Evolutionary conservation across 345 rosid genomes (phyloP), one percentile per base, ranked within the genome.

Genomic region (Citrus glauca): DNA sequence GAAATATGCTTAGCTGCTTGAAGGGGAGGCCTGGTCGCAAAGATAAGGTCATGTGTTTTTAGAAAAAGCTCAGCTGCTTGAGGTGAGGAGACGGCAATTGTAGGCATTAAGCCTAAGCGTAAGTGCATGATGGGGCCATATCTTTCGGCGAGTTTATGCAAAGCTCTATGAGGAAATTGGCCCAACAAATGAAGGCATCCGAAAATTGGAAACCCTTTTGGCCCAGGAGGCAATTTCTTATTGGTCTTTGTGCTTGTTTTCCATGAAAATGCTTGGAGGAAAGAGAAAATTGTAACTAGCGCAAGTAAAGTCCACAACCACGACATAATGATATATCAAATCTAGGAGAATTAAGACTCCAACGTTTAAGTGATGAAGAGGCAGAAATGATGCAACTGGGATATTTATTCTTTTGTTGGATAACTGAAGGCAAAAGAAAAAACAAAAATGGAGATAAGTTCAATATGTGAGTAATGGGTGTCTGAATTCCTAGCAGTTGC

Each of bases 41-140:
- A 87, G 20, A 32, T 74, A 22, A 71, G 78, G 60, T 85, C 85
- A 7, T 81, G 77, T 4, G 84, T 87, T 66, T 79, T 85, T 22
- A 87, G 85, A 75, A 87, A 81, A 24, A 27, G 71, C 48, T 82
- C 79, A 6, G 86, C 87, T 11, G 78, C 81, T 32, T 74, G 63
- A 1, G 90, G 81, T 1, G 88, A 83, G 0, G 88, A 87, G 19
- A 83, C 82, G 1, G 80, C 77, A 27, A 85, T 64, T 16, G 79
- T 69, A 2, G 66, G 45, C 8, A 80, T 50, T 32, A 66, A 24
- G 27, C 86, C 80, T 40, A 87, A 60, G 6, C 79, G 76, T n/a
- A 87, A 27, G 72, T 66, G 42, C 90, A 85, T 84, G 66, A 84
- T 77, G 37, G 89, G 77, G 32, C 89, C 86, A 57, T 85, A 83